phyloP scores from a whole-genome alignment of 441 rosid genomes.

The Gossypium lobatum region DNA sequence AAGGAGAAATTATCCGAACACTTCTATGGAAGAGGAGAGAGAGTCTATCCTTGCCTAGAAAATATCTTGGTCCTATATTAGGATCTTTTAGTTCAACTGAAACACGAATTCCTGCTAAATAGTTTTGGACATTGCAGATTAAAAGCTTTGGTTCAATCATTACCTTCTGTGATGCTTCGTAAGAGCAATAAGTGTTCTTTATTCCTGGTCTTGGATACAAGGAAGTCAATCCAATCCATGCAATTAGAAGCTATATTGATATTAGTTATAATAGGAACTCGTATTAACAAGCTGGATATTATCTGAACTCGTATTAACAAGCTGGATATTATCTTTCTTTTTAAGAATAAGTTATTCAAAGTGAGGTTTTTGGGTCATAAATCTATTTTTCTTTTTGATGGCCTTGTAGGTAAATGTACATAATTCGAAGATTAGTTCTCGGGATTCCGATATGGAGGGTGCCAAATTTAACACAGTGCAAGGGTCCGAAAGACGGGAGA shows the following conservation, averaged over 20 bases:
- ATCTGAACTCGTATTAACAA: neutral
- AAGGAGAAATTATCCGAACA: neutral
- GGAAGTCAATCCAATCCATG: neutral
- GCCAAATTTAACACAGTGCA: constrained; percentile 27
- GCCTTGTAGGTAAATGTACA: constrained; percentile 42
- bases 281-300: neutral
- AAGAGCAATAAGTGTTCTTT: neutral
- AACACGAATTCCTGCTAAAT: neutral
- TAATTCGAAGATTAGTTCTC: constrained; percentile 35
- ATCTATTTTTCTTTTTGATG: constrained; percentile 11
- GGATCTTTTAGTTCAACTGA: constrained; percentile 1
- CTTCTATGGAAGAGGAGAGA: neutral
- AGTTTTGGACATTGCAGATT: neutral
- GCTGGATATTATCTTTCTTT: neutral
- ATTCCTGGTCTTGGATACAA: neutral
- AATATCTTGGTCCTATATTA: neutral
- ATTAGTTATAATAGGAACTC: neutral
- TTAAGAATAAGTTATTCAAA: neutral
- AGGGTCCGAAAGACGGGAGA: constrained; percentile 40
- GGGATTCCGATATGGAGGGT: constrained; percentile 39
- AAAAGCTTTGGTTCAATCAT: constrained; percentile 1
- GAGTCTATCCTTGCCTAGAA: neutral
- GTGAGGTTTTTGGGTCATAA: neutral
- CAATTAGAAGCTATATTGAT: neutral
- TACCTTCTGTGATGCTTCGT: neutral